A percentile compares a stretch with the other conserved stretches of the same genome.
Conservation (phyloP, 2,329 filamentous ascomycete genomes). For the Fusarium agapanthi region DNA sequence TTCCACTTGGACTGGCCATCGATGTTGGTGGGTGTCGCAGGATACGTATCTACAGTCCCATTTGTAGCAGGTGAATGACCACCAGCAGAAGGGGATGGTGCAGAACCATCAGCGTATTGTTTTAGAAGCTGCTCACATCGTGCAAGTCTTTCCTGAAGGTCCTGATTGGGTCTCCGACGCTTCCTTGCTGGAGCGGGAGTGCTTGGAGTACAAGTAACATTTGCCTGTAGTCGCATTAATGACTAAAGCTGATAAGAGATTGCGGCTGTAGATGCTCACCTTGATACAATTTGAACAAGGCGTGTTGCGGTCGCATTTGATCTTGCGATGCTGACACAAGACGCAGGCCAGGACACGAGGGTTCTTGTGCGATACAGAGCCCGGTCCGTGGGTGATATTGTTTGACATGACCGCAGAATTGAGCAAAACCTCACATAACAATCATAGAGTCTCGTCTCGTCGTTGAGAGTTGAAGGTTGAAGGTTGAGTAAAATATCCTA, state of each 20-base stretch:
- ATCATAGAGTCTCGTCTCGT: not conserved
- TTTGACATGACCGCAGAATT: slow-evolving; percentile 46
- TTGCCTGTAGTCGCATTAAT: slow-evolving; percentile 53
- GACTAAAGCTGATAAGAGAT: not conserved
- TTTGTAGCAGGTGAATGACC: slow-evolving; percentile 31
- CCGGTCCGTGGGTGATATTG: slow-evolving; percentile 37
- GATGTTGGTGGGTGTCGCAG: slow-evolving; percentile 40
- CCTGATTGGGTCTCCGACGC: slow-evolving; percentile 67
- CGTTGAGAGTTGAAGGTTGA: slow-evolving; percentile 11
- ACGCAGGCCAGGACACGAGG: slow-evolving; percentile 62
- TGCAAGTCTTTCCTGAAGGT: slow-evolving; percentile 67
- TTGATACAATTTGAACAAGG: slow-evolving; percentile 69
- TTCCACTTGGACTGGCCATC: slow-evolving; percentile 52
- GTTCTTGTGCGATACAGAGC: slow-evolving; percentile 47
- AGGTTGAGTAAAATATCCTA: slow-evolving; percentile 30
- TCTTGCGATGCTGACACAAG: slow-evolving; percentile 69
- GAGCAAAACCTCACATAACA: slow-evolving; percentile 45
- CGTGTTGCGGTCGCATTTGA: slow-evolving; percentile 68
- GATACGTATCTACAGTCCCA: slow-evolving; percentile 39
- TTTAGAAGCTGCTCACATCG: slow-evolving; percentile 67
- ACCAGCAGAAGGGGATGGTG: slow-evolving; percentile 37
- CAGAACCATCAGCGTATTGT: slow-evolving; percentile 59
- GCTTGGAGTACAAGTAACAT: slow-evolving; percentile 67
- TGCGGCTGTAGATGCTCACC: slow-evolving; percentile 49
- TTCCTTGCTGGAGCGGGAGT: slow-evolving; percentile 68